phyloP scores from a whole-genome alignment of 441 rosid species.

The Syzygium syzygioides region DNA sequence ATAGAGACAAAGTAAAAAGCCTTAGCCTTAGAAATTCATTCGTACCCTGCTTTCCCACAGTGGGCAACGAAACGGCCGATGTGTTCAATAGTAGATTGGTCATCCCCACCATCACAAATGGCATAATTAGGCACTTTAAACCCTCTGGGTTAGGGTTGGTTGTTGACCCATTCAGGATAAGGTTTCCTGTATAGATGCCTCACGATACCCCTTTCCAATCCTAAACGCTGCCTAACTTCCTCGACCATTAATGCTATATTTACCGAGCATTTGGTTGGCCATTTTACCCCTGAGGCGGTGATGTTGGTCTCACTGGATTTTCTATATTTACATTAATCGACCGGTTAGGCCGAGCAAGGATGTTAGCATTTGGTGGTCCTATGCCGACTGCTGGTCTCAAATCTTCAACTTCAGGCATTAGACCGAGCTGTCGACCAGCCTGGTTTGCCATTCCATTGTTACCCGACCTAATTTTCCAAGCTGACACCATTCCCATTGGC shows the following conservation, averaged over 20 bases:
- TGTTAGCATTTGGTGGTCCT: background rate
- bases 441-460: background rate
- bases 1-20: background rate
- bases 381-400: background rate
- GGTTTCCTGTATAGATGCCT: background rate
- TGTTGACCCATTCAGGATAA: background rate
- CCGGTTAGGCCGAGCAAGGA: background rate
- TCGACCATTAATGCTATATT: no score
- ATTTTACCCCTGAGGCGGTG: background rate
- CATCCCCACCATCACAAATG: background rate
- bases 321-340: background rate
- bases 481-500: background rate
- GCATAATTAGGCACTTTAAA: background rate
- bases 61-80: background rate
- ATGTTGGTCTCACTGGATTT: background rate
- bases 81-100: background rate
- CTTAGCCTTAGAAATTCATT: background rate
- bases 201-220: background rate
- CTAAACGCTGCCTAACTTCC: no score
- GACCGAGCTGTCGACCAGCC: background rate
- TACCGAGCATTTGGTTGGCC: no score
- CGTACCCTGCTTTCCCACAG: background rate
- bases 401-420: background rate
- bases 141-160: background rate
- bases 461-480: no score